Conservation (phyloP, 1,284 basidiomycete genomes). For the Bondarzewia mesenterica region DNA sequence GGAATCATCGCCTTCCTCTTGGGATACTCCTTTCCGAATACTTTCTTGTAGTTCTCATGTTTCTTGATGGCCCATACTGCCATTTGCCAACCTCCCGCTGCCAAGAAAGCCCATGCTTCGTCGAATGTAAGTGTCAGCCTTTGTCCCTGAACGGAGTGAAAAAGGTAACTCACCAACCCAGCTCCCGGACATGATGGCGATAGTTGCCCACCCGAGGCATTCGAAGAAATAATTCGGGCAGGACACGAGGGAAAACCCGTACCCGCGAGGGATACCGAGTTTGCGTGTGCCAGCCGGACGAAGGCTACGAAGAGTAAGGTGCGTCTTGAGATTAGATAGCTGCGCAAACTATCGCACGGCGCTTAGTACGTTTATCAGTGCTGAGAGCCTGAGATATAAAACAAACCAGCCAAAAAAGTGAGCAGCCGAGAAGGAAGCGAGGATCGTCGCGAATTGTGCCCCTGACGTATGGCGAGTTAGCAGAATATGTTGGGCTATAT, state of each 20-base stretch:
- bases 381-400: background rate
- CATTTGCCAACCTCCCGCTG: slow-evolving; percentile 71
- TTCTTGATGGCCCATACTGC: slow-evolving; percentile 88
- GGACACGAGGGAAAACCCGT: slow-evolving; percentile 80
- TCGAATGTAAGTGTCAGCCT: slow-evolving; percentile 2
- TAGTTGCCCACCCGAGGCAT: slow-evolving; percentile 66
- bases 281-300: slow-evolving; percentile 76
- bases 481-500: slow-evolving; percentile 68
- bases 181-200: slow-evolving; percentile 77
- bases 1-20: slow-evolving; percentile 79
- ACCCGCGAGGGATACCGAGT: slow-evolving; percentile 81
- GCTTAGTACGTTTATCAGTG: background rate
- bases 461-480: slow-evolving; percentile 50
- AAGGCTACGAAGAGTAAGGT: slow-evolving; percentile 77
- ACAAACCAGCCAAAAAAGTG: slow-evolving; percentile 72
- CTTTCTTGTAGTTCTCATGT: slow-evolving; percentile 85
- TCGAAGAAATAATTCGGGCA: slow-evolving; percentile 98
- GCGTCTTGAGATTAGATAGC: slow-evolving; percentile 81
- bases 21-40: slow-evolving; percentile 87
- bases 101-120: slow-evolving; percentile 67
- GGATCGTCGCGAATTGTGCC: slow-evolving; percentile 66
- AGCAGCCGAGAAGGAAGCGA: slow-evolving; percentile 60
- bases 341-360: slow-evolving; percentile 59
- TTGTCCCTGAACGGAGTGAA: background rate
- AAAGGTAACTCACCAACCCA: slow-evolving; percentile 51